Evolutionary conservation across 345 rosid species (phyloP).

Genomic region (Raphanus raphanistrum): DNA sequence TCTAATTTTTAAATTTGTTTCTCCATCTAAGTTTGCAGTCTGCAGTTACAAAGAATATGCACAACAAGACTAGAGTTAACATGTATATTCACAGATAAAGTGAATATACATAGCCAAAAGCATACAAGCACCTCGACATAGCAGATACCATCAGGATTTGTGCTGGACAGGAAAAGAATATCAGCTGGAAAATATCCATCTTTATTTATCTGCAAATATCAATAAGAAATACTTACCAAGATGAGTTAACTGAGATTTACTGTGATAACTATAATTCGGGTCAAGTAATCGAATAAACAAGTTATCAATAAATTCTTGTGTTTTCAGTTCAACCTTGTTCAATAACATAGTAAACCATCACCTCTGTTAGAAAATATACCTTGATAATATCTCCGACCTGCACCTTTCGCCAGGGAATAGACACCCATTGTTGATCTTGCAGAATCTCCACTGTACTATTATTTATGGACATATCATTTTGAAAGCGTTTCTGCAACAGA

Average conservation of each 20-base stretch:
- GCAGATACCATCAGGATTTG: slow-evolving; percentile 93
- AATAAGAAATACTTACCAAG: background rate
- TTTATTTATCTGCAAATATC: slow-evolving; percentile 68
- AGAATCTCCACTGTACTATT: slow-evolving; percentile 67
- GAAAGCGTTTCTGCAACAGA: slow-evolving; percentile 77
- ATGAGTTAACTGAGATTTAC: background rate
- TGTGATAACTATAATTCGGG: background rate
- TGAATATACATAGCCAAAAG: background rate
- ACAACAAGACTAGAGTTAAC: slow-evolving; percentile 1
- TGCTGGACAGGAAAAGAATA: slow-evolving; percentile 81
- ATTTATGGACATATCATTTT: slow-evolving; percentile 86
- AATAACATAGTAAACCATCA: background rate
- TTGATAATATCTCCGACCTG: slow-evolving; percentile 89
- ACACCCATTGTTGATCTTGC: slow-evolving; percentile 75
- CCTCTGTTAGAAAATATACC: slow-evolving; percentile 39
- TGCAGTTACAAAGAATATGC: slow-evolving; percentile 38
- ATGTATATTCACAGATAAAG: background rate
- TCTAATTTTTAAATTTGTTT: slow-evolving; percentile 97
- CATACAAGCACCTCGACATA: slow-evolving; percentile 69
- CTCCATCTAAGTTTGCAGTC: slow-evolving; percentile 99
- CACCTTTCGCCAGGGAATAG: slow-evolving; percentile 76
- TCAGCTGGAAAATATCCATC: slow-evolving; percentile 96
- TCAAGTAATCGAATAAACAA: background rate
- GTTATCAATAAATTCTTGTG: background rate
- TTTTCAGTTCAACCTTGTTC: background rate